Evolutionary conservation across 768 basidiomycete species (phyloP).

Genomic region (Leucocoprinus birnbaumii): DNA sequence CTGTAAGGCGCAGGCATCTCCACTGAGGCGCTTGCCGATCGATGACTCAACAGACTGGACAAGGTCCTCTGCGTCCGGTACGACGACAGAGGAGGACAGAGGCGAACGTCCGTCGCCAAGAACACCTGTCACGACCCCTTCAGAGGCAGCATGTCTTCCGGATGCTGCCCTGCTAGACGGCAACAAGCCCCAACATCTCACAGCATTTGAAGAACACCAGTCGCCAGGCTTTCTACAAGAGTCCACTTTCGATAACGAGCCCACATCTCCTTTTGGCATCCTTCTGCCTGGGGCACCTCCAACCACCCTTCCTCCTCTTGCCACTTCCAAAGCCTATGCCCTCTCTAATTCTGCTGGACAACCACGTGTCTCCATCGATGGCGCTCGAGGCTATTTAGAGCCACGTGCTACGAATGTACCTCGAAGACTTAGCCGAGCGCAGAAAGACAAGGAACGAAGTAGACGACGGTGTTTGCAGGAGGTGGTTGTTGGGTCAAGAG

Average conservation of each 20-base stretch:
- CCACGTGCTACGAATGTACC: background rate
- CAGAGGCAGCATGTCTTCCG: background rate
- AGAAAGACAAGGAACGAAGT: background rate
- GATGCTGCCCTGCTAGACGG: background rate
- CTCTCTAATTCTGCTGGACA: no score
- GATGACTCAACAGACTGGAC: background rate
- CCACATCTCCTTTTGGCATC: background rate
- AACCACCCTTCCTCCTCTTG: background rate
- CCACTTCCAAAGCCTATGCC: no score
- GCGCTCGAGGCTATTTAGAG: conserved; percentile 2
- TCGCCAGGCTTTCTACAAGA: no score
- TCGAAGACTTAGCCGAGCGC: background rate
- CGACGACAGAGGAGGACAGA: background rate
- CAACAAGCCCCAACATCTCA: background rate
- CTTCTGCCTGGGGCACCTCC: background rate
- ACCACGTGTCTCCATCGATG: no score
- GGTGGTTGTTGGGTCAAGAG: background rate
- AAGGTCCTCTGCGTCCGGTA: background rate
- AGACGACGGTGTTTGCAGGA: conserved; percentile 3
- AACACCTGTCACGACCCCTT: conserved; percentile 1
- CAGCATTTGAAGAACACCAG: background rate
- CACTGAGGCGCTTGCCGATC: background rate
- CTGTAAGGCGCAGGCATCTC: background rate
- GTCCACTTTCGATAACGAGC: background rate
- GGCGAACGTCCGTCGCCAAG: background rate